phyloP scores from a whole-genome alignment of 305 asterid species.

The Fraxinus ornus region DNA sequence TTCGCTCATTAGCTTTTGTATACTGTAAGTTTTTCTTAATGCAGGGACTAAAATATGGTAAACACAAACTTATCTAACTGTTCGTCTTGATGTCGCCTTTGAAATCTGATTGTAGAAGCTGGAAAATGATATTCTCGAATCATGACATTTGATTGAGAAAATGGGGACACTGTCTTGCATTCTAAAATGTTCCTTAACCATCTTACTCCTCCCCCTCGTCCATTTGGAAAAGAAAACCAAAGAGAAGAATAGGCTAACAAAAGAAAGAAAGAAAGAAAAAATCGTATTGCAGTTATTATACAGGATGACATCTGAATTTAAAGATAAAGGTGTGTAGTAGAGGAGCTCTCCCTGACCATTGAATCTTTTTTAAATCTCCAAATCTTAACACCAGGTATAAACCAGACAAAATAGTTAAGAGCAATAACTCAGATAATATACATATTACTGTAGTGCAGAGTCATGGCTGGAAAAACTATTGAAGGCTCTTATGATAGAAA shows the following conservation, averaged over 20 bases:
- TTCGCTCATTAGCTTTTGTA: slow-evolving; percentile 1
- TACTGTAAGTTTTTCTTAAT: neutral
- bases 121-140: neutral
- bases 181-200: neutral
- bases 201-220: neutral
- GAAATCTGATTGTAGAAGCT: neutral
- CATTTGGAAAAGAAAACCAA: neutral
- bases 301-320: neutral
- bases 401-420: neutral
- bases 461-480: neutral
- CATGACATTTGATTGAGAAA: neutral
- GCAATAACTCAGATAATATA: neutral
- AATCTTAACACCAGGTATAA: neutral
- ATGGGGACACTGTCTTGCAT: neutral
- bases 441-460: neutral
- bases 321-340: neutral
- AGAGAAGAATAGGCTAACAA: neutral
- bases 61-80: neutral
- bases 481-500: neutral
- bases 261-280: neutral
- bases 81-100: neutral
- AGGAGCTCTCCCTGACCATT: neutral
- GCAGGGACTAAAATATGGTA: neutral
- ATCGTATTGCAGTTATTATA: neutral
- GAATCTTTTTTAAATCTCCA: neutral